phyloP scores from a whole-genome alignment of 192 early-diverging fungal species.

The Gigaspora rosea region DNA sequence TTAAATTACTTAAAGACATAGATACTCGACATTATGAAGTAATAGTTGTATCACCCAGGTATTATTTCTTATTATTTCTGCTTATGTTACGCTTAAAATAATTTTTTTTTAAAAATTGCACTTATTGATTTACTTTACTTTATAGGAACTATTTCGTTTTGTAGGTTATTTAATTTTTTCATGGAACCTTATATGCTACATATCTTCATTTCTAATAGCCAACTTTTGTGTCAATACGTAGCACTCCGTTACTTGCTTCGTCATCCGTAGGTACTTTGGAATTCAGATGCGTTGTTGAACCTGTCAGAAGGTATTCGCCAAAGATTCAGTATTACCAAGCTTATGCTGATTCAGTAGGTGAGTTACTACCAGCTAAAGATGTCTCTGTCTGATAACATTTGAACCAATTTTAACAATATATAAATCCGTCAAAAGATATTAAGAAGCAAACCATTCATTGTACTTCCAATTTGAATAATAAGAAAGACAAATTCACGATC shows the following conservation, averaged over 20 bases:
- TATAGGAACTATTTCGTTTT: slow-evolving; percentile 23
- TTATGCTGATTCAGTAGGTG: slow-evolving; percentile 53
- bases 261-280: slow-evolving; percentile 85
- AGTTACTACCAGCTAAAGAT: not conserved
- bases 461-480: slow-evolving; percentile 41
- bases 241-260: slow-evolving; percentile 84
- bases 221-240: slow-evolving; percentile 68
- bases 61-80: slow-evolving; percentile 13
- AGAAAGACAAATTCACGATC: slow-evolving; percentile 50
- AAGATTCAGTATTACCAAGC: slow-evolving; percentile 72
- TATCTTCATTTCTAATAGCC: slow-evolving; percentile 49
- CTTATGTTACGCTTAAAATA: not conserved
- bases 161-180: not conserved
- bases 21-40: slow-evolving; percentile 70
- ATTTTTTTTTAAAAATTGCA: not conserved
- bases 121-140: slow-evolving; percentile 14
- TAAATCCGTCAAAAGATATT: slow-evolving; percentile 35
- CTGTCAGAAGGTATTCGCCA: slow-evolving; percentile 61
- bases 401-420: not conserved
- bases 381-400: too few relatives aligned
- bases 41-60: slow-evolving; percentile 77
- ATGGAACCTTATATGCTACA: not conserved
- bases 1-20: slow-evolving; percentile 70
- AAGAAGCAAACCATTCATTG: slow-evolving; percentile 44
- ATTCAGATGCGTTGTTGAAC: slow-evolving; percentile 84